These are phyloP conservation scores for Aquilaria malaccensis DNA, from an alignment of 345 rosid species.

Conservation along the genomic window DNA sequence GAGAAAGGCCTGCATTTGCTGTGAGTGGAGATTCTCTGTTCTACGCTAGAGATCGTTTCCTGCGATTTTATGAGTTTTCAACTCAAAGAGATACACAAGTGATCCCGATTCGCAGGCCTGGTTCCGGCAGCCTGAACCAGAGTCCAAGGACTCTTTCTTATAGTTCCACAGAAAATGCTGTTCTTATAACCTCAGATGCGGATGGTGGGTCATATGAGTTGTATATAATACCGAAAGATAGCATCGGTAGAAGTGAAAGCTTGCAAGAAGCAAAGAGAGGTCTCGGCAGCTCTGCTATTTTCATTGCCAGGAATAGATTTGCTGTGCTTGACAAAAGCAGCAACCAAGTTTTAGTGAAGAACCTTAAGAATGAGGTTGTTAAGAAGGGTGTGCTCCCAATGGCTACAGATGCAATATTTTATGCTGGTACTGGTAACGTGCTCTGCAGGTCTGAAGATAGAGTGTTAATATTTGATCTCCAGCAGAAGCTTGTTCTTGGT, in stretches of 20 bases:
- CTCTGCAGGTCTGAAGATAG: constrained; percentile 86
- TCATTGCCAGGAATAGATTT: constrained; percentile 83
- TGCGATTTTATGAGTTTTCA: constrained; percentile 75
- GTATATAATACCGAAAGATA: constrained; percentile 76
- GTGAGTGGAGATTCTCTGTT: constrained; percentile 69
- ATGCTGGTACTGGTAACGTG: constrained; percentile 88
- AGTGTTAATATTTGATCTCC: constrained; percentile 81
- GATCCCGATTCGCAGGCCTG: constrained; percentile 78
- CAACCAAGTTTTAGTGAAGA: constrained; percentile 77
- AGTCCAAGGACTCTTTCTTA: constrained; percentile 88
- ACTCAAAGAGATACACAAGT: constrained; percentile 72
- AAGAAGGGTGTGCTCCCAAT: constrained; percentile 68
- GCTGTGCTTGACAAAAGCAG: constrained; percentile 87
- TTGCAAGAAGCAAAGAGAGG: constrained; percentile 89
- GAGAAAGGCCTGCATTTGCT: constrained; percentile 93
- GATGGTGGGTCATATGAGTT: constrained; percentile 94
- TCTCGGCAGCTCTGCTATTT: constrained; percentile 70
- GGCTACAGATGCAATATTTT: constrained; percentile 73
- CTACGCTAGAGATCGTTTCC: constrained; percentile 74
- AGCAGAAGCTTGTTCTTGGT: constrained; percentile 79
- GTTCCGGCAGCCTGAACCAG: constrained; percentile 68
- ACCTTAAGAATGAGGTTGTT: constrained; percentile 76
- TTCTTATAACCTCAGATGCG: constrained; percentile 77
- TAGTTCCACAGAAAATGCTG: constrained; percentile 91
- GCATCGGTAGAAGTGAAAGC: constrained; percentile 57